Evolutionary conservation across 768 basidiomycete species (phyloP).

Genomic region (Crucibulum laeve): DNA sequence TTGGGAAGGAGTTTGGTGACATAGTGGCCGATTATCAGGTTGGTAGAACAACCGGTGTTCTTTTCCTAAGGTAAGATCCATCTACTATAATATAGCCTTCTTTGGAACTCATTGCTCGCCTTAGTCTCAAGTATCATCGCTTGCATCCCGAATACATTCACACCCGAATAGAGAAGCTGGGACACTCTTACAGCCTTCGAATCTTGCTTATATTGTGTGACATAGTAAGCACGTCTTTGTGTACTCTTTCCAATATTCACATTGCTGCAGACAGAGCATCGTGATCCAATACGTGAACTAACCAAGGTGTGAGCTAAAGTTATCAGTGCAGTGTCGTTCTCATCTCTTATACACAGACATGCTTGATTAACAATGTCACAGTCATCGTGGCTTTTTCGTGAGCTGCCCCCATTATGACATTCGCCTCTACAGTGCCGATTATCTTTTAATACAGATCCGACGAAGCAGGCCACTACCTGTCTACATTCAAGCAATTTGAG

Average conservation of each 20-base stretch:
- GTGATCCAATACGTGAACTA: conserved; percentile 86
- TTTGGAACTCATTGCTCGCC: neutral
- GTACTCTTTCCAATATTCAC: neutral
- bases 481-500: conserved; percentile 91
- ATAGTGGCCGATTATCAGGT: conserved; percentile 95
- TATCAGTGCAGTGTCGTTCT: neutral
- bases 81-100: neutral
- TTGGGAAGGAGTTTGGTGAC: conserved; percentile 92
- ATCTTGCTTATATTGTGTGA: conserved; percentile 90
- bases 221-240: conserved; percentile 56
- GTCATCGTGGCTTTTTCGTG: conserved; percentile 91
- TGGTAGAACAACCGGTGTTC: conserved; percentile 85
- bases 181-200: conserved; percentile 74
- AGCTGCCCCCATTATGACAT: conserved; percentile 14
- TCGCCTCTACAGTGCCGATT: neutral
- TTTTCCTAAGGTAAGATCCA: conserved; percentile 76
- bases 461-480: conserved; percentile 89
- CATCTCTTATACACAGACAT: conserved; percentile 42
- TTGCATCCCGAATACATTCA: conserved; percentile 98
- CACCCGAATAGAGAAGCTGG: conserved; percentile 83
- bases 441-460: conserved; percentile 52
- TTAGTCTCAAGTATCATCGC: conserved; percentile 88
- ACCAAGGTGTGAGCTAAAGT: conserved; percentile 57
- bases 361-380: conserved; percentile 90
- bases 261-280: conserved; percentile 74